Percentiles rank a stretch among this genome's conserved stretches.
phyloP scores from a whole-genome alignment of 371 early-diverging fungal genomes.

The Actinomortierella ambigua region DNA sequence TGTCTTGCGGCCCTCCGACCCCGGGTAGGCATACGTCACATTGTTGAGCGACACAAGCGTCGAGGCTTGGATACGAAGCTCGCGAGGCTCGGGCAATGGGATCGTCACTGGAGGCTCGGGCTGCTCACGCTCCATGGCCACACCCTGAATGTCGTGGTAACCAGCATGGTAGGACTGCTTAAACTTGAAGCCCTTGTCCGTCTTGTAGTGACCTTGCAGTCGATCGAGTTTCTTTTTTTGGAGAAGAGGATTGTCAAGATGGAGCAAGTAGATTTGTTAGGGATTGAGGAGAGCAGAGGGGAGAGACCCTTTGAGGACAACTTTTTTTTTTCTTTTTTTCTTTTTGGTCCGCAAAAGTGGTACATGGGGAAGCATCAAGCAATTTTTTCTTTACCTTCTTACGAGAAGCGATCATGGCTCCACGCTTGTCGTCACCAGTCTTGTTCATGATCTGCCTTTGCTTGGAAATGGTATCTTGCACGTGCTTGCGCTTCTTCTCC shows the following conservation, averaged over 20 bases:
- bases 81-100: slow-evolving; percentile 61
- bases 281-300: not conserved
- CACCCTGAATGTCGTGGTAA: slow-evolving; percentile 52
- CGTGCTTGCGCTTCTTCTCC: slow-evolving; percentile 66
- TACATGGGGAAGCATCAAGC: not conserved
- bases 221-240: slow-evolving; percentile 57
- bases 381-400: slow-evolving; percentile 57
- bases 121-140: slow-evolving; percentile 64
- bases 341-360: no score
- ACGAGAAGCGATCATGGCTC: slow-evolving; percentile 73
- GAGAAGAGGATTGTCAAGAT: not conserved
- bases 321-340: no score
- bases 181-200: slow-evolving; percentile 67
- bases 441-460: slow-evolving; percentile 69
- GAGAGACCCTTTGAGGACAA: not conserved
- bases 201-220: slow-evolving; percentile 64
- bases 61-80: slow-evolving; percentile 63
- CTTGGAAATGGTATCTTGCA: slow-evolving; percentile 65
- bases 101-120: slow-evolving; percentile 54
- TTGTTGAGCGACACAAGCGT: slow-evolving; percentile 66
- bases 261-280: no score
- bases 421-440: slow-evolving; percentile 79
- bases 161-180: slow-evolving; percentile 72
- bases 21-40: slow-evolving; percentile 64
- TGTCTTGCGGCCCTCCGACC: slow-evolving; percentile 21